Conservation (phyloP, 1,139 yeast species). For the Taphrina deformans region DNA sequence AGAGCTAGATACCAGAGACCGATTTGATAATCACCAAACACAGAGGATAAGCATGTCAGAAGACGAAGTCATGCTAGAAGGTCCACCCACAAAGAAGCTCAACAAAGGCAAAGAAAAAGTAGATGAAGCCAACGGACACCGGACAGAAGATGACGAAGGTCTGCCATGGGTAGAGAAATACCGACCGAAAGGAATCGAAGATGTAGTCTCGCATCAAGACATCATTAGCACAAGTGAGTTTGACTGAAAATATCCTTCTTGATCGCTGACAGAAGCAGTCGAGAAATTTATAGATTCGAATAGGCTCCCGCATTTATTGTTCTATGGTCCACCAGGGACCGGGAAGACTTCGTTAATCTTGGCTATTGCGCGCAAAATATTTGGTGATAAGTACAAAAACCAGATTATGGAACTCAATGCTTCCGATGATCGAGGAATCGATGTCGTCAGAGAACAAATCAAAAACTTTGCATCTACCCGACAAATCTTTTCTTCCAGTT, state of each 20-base stretch:
- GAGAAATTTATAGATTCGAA: conserved; percentile 81
- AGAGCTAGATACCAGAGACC: no score
- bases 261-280: conserved; percentile 46
- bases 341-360: conserved; percentile 92
- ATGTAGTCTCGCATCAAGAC: conserved; percentile 87
- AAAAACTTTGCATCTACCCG: conserved; percentile 84
- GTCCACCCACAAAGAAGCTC: conserved; percentile 11
- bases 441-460: conserved; percentile 80
- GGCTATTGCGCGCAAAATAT: conserved; percentile 81
- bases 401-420: conserved; percentile 66
- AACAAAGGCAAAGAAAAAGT: conserved; percentile 34
- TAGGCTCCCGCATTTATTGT: conserved; percentile 87
- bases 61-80: conserved; percentile 29
- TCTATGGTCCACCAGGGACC: conserved; percentile 97
- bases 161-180: conserved; percentile 81
- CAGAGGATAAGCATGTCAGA: conserved; percentile 8
- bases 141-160: conserved; percentile 13
- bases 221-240: conserved; percentile 61
- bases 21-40: no score
- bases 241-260: no score
- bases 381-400: conserved; percentile 64
- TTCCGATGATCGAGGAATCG: conserved; percentile 82
- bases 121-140: background rate
- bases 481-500: conserved; percentile 64
- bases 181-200: conserved; percentile 79